Evolutionary conservation across 1,284 basidiomycete genomes (phyloP).

Genomic region (Peniophora sp.): DNA sequence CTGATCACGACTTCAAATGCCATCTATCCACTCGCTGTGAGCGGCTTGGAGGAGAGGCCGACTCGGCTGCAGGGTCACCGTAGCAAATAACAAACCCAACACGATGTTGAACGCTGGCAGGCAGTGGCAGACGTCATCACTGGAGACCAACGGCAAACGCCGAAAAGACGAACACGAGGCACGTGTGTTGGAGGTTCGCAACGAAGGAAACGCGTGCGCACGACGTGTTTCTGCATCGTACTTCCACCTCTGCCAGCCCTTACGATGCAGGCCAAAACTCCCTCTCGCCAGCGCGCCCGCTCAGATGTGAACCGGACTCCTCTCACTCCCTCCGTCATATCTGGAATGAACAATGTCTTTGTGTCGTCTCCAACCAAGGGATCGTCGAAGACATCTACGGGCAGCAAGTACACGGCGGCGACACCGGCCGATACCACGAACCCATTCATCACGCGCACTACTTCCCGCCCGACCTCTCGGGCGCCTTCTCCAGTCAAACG

Average conservation of each 20-base stretch:
- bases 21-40: no score
- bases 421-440: conserved; percentile 43
- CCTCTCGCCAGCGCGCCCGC: conserved; percentile 51
- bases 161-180: neutral
- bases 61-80: no score
- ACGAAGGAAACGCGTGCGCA: neutral
- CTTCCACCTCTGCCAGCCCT: neutral
- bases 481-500: conserved; percentile 60
- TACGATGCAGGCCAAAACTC: conserved; percentile 44
- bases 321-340: conserved; percentile 56
- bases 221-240: neutral
- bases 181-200: neutral
- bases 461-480: conserved; percentile 25
- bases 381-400: conserved; percentile 9
- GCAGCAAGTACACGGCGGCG: conserved; percentile 22
- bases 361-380: conserved; percentile 33
- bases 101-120: no score
- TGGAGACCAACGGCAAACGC: neutral
- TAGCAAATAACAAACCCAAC: no score
- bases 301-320: conserved; percentile 63
- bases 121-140: neutral
- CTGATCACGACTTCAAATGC: no score
- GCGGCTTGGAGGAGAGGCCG: no score
- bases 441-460: conserved; percentile 38
- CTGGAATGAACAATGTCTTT: conserved; percentile 47